phyloP scores from a whole-genome alignment of 345 rosid genomes.

The Rhodomyrtus tomentosa region DNA sequence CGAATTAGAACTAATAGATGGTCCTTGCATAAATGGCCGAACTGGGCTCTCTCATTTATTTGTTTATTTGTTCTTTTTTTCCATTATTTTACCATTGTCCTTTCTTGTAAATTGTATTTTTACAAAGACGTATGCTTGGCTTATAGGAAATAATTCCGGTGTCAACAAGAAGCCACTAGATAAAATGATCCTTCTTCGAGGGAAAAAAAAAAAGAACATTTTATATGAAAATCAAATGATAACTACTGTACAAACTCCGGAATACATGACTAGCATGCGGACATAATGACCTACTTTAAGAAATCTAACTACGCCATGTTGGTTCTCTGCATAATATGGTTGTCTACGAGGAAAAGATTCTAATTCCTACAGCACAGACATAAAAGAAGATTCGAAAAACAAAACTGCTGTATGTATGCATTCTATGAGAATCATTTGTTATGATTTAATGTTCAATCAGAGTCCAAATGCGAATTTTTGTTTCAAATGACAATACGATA shows the following conservation, averaged over 20 bases:
- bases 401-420: neutral
- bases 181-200: neutral
- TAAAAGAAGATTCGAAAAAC: neutral
- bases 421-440: neutral
- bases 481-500: neutral
- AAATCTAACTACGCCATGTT: neutral
- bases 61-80: neutral
- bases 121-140: neutral
- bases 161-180: neutral
- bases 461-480: neutral
- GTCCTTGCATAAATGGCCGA: neutral
- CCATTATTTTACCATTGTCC: neutral
- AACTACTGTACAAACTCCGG: neutral
- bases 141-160: neutral
- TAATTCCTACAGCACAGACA: neutral
- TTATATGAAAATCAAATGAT: neutral
- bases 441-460: neutral
- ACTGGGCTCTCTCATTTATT: neutral
- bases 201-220: neutral
- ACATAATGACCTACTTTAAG: neutral
- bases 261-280: neutral
- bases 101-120: neutral
- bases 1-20: too few species aligned
- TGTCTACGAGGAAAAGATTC: neutral
- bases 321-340: neutral